Conservation (phyloP, 129 eudicot species). For the Smallanthus sonchifolius region DNA sequence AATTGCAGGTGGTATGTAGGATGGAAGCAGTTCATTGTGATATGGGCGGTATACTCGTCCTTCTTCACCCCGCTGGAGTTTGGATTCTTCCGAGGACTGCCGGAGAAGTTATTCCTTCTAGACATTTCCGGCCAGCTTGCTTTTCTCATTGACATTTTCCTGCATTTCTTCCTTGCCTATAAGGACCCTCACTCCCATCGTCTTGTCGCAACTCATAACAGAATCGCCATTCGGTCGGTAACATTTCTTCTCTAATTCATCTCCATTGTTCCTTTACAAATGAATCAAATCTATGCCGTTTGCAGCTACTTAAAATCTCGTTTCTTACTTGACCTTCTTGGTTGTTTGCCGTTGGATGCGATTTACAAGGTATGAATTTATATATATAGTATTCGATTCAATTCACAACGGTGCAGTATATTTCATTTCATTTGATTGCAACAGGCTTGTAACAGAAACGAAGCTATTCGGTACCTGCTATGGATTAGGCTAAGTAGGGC, state of each 20-base stretch:
- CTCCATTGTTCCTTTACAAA: too few species aligned
- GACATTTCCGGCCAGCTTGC: slow-evolving; percentile 70
- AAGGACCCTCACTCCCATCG: slow-evolving; percentile 45
- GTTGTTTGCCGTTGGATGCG: slow-evolving; percentile 67
- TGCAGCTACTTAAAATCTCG: slow-evolving; percentile 61
- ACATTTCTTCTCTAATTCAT: not conserved
- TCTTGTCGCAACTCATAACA: slow-evolving; percentile 39
- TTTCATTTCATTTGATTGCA: not conserved
- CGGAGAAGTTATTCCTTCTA: slow-evolving; percentile 59
- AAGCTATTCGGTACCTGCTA: slow-evolving; percentile 49
- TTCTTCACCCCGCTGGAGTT: slow-evolving; percentile 75
- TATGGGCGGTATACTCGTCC: slow-evolving; percentile 80
- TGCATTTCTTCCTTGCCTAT: slow-evolving; percentile 52
- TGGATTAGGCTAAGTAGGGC: slow-evolving; percentile 75
- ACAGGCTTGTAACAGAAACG: slow-evolving; percentile 58
- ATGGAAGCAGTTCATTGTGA: slow-evolving; percentile 59
- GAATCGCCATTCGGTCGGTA: slow-evolving; percentile 50
- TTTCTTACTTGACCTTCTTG: slow-evolving; percentile 52
- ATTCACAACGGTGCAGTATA: not conserved
- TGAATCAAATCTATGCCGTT: not conserved
- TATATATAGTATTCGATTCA: not conserved
- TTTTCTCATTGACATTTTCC: slow-evolving; percentile 52
- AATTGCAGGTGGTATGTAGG: slow-evolving; percentile 51
- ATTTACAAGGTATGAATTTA: slow-evolving; percentile 47
- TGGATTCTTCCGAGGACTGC: slow-evolving; percentile 71